Conservation (phyloP, 177 flowering plant genomes). For the Vitis hybrid region DNA sequence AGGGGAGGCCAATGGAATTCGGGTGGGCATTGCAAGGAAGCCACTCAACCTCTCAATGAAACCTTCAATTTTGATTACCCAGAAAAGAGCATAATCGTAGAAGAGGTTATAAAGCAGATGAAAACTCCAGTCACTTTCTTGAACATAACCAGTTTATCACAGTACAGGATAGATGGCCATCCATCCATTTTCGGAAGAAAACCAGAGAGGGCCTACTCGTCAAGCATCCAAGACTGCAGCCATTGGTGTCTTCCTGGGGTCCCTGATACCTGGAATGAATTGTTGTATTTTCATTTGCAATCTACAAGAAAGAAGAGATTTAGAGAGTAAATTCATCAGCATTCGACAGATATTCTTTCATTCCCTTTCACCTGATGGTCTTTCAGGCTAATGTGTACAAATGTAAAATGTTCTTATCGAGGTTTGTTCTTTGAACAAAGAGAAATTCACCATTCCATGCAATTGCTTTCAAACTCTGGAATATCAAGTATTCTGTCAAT, state of each 20-base stretch:
- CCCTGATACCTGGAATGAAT: constrained; percentile 93
- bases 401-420: neutral
- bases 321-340: constrained; percentile 3
- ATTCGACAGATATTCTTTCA: neutral
- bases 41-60: constrained; percentile 51
- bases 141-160: constrained; percentile 70
- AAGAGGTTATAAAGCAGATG: constrained; percentile 70
- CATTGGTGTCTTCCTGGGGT: constrained; percentile 99
- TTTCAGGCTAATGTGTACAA: constrained; percentile 1
- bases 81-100: constrained; percentile 59
- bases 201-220: constrained; percentile 27
- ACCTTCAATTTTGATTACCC: constrained; percentile 28
- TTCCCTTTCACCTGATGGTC: constrained; percentile 1
- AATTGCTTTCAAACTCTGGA: no score
- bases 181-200: constrained; percentile 80
- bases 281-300: constrained; percentile 69
- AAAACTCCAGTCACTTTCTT: constrained; percentile 73
- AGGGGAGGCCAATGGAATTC: constrained; percentile 94
- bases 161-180: constrained; percentile 82
- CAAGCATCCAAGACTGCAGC: constrained; percentile 78
- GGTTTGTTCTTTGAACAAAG: neutral
- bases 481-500: no score
- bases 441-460: neutral
- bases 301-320: constrained; percentile 16
- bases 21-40: constrained; percentile 87